These are phyloP conservation scores for Urochloa ruziziensis DNA, from an alignment of 176 grass and related monocot genomes.

Conservation along the genomic window DNA sequence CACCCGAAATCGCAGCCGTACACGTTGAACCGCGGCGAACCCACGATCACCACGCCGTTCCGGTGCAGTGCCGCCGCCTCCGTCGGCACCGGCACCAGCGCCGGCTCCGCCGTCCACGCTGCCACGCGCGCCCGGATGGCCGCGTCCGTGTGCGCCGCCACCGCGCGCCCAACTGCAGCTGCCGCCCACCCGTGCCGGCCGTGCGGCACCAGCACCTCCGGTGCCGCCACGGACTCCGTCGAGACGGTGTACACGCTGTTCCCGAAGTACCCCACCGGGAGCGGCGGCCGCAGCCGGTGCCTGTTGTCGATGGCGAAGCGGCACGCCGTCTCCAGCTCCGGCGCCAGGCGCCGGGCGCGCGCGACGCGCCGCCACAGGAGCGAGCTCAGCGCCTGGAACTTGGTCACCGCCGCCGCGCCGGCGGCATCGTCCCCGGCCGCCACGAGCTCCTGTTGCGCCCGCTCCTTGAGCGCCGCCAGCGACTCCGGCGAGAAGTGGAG, in stretches of 20 bases:
- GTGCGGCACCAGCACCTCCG: background rate
- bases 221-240: background rate
- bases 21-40: too few relatives aligned
- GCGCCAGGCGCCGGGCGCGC: background rate
- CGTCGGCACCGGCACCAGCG: too few relatives aligned
- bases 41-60: conserved; percentile 30
- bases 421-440: too few relatives aligned
- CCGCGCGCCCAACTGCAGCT: background rate
- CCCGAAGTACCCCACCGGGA: background rate
- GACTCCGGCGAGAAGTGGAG: too few relatives aligned
- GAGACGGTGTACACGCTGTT: background rate
- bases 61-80: too few relatives aligned
- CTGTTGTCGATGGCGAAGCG: background rate
- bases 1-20: conserved; percentile 57
- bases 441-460: too few relatives aligned
- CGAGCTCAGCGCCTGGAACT: background rate
- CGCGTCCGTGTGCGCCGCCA: conserved; percentile 35
- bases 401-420: background rate
- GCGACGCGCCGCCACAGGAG: background rate
- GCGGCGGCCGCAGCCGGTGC: background rate
- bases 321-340: background rate
- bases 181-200: conserved; percentile 43
- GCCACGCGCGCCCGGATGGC: background rate
- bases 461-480: too few relatives aligned
- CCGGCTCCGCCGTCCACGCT: conserved; percentile 23